Evolutionary conservation across 2,329 filamentous ascomycete genomes (phyloP).

Genomic region (Diaporthe eres): DNA sequence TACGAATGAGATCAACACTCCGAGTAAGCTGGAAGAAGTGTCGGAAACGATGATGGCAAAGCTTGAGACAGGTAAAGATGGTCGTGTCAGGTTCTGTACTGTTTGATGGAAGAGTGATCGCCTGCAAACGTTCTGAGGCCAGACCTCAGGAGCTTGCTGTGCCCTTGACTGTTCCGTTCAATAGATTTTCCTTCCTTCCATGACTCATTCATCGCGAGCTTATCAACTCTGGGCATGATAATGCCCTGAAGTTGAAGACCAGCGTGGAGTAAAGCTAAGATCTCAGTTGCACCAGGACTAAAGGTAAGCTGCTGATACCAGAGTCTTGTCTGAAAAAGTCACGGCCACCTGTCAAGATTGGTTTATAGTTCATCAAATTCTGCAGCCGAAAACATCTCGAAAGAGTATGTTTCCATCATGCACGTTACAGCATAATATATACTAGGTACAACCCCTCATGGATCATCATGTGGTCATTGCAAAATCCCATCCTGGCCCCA

Average conservation of each 20-base stretch:
- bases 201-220: no score
- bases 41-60: not conserved
- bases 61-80: not conserved
- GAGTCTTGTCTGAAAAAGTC: no score
- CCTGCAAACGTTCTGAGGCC: no score
- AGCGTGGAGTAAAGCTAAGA: no score
- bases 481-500: not conserved
- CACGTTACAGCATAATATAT: not conserved
- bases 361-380: not conserved
- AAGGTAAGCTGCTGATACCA: no score
- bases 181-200: no score
- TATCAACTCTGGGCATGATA: no score
- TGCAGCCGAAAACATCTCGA: not conserved
- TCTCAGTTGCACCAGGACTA: no score
- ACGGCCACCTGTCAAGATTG: not conserved
- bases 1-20: not conserved
- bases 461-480: conserved; percentile 22
- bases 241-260: no score
- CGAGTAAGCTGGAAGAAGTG: not conserved
- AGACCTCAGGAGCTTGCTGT: no score
- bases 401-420: not conserved
- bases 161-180: no score
- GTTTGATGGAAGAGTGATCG: not conserved
- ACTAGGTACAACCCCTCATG: not conserved
- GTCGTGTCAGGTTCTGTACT: not conserved